phyloP scores from a whole-genome alignment of 1,284 basidiomycete genomes.

The Ustilago xerochloae region DNA sequence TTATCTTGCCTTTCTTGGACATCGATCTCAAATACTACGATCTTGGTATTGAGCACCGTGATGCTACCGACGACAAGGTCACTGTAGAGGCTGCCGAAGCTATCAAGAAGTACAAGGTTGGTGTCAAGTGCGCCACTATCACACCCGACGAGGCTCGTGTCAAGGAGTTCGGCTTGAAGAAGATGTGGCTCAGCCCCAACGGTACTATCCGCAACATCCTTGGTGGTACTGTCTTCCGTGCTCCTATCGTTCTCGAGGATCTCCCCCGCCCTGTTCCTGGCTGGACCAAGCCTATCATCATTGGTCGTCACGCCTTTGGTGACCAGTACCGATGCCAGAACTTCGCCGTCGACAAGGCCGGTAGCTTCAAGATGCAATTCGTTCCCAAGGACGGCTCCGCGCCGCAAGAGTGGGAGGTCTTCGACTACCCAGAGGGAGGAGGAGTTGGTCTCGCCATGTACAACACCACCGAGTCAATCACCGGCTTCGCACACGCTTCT shows the following conservation, averaged over 20 bases:
- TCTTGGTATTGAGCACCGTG: conserved; percentile 90
- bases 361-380: conserved; percentile 65
- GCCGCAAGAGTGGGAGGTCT: conserved; percentile 57
- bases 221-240: conserved; percentile 97
- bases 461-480: conserved; percentile 76
- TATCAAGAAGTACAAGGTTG: conserved; percentile 68
- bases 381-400: conserved; percentile 55
- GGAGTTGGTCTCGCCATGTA: conserved; percentile 70
- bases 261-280: conserved; percentile 90
- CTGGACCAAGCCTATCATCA: conserved; percentile 95
- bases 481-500: conserved; percentile 93
- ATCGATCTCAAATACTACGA: conserved; percentile 99
- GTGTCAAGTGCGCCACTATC: conserved; percentile 86
- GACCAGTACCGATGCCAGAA: conserved; percentile 76
- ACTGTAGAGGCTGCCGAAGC: conserved; percentile 94
- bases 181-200: conserved; percentile 76
- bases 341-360: conserved; percentile 61
- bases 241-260: conserved; percentile 90
- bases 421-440: conserved; percentile 62
- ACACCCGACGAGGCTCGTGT: conserved; percentile 96
- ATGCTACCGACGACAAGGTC: conserved; percentile 91
- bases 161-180: conserved; percentile 84
- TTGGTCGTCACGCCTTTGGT: conserved; percentile 96
- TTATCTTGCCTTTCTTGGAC: conserved; percentile 93
- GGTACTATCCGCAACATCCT: conserved; percentile 85